Evolutionary conservation across 257 asterid genomes (phyloP).

Genomic region (Plectranthus barbatus): DNA sequence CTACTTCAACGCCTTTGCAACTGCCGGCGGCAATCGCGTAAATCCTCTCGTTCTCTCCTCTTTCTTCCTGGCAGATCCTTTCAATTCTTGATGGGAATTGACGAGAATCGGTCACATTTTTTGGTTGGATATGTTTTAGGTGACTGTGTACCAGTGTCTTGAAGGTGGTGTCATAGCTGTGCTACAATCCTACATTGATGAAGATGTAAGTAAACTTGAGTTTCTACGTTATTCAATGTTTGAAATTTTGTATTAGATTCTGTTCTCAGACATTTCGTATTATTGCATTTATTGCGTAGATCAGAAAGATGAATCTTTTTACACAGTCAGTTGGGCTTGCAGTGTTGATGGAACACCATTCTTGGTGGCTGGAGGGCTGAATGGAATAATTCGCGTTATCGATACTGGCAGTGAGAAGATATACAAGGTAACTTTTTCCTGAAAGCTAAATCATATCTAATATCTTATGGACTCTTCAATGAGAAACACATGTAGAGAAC

Average conservation of each 20-base stretch:
- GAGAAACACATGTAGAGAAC: background rate
- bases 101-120: background rate
- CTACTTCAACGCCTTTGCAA: conserved; percentile 85
- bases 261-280: conserved; percentile 30
- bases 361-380: conserved; percentile 85
- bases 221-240: background rate
- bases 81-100: background rate
- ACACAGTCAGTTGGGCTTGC: conserved; percentile 98
- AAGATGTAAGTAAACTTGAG: conserved; percentile 53
- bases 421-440: conserved; percentile 49
- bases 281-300: conserved; percentile 31
- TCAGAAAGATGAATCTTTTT: conserved; percentile 97
- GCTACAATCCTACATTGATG: conserved; percentile 93
- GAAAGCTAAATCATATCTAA: too few relatives aligned
- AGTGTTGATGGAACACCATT: conserved; percentile 72
- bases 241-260: background rate
- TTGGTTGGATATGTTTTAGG: conserved; percentile 44
- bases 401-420: conserved; percentile 88
- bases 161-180: conserved; percentile 94
- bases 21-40: conserved; percentile 95
- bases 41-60: too few relatives aligned
- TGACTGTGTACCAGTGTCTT: conserved; percentile 86
- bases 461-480: background rate
- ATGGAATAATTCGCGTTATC: conserved; percentile 80
- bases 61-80: background rate